Percentiles rank a stretch among this genome's conserved stretches.
phyloP scores from a whole-genome alignment of 441 rosid genomes.

The Mallotus japonicus region DNA sequence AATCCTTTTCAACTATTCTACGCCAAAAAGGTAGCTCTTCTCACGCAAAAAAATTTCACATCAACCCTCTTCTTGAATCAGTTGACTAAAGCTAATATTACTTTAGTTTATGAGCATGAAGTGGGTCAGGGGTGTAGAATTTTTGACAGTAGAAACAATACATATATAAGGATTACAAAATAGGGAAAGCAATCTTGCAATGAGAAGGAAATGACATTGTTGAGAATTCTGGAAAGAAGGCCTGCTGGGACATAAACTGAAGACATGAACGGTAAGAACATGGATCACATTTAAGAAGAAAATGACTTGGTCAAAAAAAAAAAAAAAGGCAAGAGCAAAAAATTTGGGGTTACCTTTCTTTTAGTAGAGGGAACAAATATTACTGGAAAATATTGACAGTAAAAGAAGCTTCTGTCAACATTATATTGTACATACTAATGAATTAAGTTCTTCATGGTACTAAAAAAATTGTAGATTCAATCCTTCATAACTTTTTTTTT shows the following conservation, averaged over 20 bases:
- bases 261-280: not conserved
- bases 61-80: not conserved
- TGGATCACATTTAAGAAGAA: conserved; percentile 11
- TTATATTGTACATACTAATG: no score
- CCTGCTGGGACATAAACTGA: not conserved
- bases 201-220: not conserved
- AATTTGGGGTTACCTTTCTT: not conserved
- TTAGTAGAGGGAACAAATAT: not conserved
- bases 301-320: not conserved
- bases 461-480: no score
- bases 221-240: not conserved
- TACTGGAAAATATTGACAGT: not conserved
- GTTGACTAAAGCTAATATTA: not conserved
- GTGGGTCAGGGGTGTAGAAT: no score
- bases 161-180: not conserved
- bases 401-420: not conserved
- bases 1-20: no score
- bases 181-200: not conserved
- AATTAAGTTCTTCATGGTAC: no score
- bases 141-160: no score
- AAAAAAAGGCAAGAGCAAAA: not conserved
- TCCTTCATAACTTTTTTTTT: no score
- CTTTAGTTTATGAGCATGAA: no score
- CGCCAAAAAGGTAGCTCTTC: not conserved
- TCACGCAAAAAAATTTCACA: not conserved